A percentile compares a stretch with the other conserved stretches of the same genome.
These are phyloP conservation scores for Pythium pyrilobum DNA, from an alignment of 352 stramenopile genomes.

Conservation along the genomic window DNA sequence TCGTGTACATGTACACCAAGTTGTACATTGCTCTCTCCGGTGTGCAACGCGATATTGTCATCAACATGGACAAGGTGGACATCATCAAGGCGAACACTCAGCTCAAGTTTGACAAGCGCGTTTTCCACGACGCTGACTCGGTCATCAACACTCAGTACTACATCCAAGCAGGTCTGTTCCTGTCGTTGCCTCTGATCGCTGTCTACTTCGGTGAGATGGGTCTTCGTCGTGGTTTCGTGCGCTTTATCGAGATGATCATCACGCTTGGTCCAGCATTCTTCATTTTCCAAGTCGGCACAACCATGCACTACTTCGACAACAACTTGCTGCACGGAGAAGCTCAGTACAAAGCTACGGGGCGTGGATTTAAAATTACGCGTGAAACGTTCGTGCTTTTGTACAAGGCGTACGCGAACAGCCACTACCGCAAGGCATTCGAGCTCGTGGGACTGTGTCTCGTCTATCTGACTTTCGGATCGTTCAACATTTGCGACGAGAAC, in stretches of 20 bases:
- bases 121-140: slow-evolving; percentile 50
- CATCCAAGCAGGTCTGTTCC: slow-evolving; percentile 75
- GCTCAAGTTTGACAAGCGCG: slow-evolving; percentile 53
- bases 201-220: slow-evolving; percentile 83
- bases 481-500: slow-evolving; percentile 54
- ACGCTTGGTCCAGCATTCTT: slow-evolving; percentile 71
- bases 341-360: slow-evolving; percentile 76
- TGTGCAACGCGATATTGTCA: slow-evolving; percentile 64
- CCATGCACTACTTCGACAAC: slow-evolving; percentile 85
- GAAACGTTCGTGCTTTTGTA: slow-evolving; percentile 80
- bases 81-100: slow-evolving; percentile 61
- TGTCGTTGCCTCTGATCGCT: slow-evolving; percentile 69
- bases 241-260: slow-evolving; percentile 76
- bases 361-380: slow-evolving; percentile 81
- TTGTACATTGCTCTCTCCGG: slow-evolving; percentile 73
- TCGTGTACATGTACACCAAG: slow-evolving; percentile 86
- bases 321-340: slow-evolving; percentile 75
- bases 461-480: slow-evolving; percentile 68
- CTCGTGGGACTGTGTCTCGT: slow-evolving; percentile 68
- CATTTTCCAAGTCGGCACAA: slow-evolving; percentile 78
- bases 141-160: slow-evolving; percentile 85
- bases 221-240: slow-evolving; percentile 55
- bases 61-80: slow-evolving; percentile 66
- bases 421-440: slow-evolving; percentile 80
- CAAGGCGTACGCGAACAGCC: slow-evolving; percentile 67